Base-by-base conservation (phyloP, 2,329 filamentous ascomycete species). In the Paecilomyces sp. region DNA sequence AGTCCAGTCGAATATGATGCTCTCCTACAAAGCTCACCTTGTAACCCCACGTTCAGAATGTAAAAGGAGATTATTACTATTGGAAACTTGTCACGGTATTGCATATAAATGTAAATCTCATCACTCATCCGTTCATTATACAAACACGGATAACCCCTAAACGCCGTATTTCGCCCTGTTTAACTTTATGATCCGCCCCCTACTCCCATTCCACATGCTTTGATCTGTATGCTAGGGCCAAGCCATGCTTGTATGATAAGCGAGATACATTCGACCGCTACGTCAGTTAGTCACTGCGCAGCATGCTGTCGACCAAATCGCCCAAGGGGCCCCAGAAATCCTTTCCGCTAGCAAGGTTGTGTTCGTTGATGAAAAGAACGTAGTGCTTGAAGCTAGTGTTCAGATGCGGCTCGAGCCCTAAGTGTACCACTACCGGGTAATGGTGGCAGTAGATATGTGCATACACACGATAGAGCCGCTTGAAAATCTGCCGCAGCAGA, bases 321-420 rank as follows among this genome's bases (percentile, higher is more conserved):
- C 93, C 93, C 60, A 99, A 76, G 12, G 94, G 94, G 1, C 94
- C 94, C 89, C 93, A 99, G 80, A 93, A 99, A 76, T 99, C 94
- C 77, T 96, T 92, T 56, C 93, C 94, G 70, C 87, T 95, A 30
- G 92, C 92, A 67, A 99, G 79, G 66, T 86, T 87, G 77, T 97
- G 94, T 82, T 99, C 95, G 75, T 99, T 92, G 67, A 99, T 92
- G 77, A 99, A 99, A 61, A 99, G 84, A 63, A 99, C 94, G 72
- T 97, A 99, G 77, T 99, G 94, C 83, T 99, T 99, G 86, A 99
- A 99, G 78, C 91, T 96, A 13, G 94, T 99, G 79, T 99, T 99
- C 65, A 99, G 85, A 76, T 99, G 94, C 53, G 95, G 92, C 77
- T 99, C 94, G 60, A 99, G 84, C 24, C 94, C 94, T 47, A 99